Evolutionary conservation across 257 asterid genomes (phyloP), one percentile per base, ranked within the genome.

Genomic region (Anisodus acutangulus): DNA sequence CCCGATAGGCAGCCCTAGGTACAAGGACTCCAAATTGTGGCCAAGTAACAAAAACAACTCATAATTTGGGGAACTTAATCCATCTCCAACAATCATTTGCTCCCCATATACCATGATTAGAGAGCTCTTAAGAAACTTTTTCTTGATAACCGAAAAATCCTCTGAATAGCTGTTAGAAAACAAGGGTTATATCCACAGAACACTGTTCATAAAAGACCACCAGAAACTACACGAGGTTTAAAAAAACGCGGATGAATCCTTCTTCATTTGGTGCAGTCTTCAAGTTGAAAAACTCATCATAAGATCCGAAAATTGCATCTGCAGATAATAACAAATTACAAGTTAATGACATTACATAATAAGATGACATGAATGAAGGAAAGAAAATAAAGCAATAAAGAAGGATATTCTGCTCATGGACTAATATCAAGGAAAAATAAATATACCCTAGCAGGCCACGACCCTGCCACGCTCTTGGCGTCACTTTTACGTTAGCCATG

Each of bases 401-500:
- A 39, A 45, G 15, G 22, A 13, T 0, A 22, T 9, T 80, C 62
- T 19, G 39, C 11, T 15, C 17, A 55, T 12, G 83, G 80, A 58
- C 53, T 41, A 41, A 41, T 86, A 41, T 59, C 58, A 58, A 68
- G 17, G 85, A 68, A 57, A 26, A 9, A 43, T 62, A 39, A 63
- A 45, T 88, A 41, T 91, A 97, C 98, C 98, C 99, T 84, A 97
- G 86, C 39, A 95, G 85, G 83, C 98, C 96, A 15, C 94, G 97
- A 35, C 99, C 99, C n/a, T 89, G 88, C 99, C 98, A 95, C 37
- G 89, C 58, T 91, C 98, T 91, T 58, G 99, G 99, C 43, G 94
- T 93, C 81, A 97, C 92, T 13, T 90, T 87, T 78, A 93, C 79
- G 84, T 91, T 91, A 78, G 91, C 53, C 12, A 47, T 74, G 83